phyloP scores from a whole-genome alignment of 768 basidiomycete genomes.

The Paxillus ammoniavirescens region DNA sequence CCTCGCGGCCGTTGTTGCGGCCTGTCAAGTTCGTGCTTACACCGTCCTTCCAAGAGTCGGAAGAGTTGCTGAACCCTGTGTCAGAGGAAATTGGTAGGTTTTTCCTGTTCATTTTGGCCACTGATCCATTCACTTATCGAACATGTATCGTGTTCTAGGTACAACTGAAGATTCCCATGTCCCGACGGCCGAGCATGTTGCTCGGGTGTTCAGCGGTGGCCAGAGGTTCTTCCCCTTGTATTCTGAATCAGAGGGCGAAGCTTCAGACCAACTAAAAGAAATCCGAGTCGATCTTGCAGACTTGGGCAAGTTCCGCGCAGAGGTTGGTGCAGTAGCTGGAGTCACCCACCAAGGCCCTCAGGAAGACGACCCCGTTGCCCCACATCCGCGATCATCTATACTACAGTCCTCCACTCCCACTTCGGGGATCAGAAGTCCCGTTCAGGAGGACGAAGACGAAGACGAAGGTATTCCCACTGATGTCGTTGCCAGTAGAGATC shows the following conservation, averaged over 20 bases:
- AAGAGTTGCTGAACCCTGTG: slow-evolving; percentile 58
- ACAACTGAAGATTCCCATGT: slow-evolving; percentile 53
- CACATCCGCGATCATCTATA: slow-evolving; percentile 53
- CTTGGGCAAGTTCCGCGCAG: slow-evolving; percentile 43
- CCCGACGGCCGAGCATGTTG: slow-evolving; percentile 70
- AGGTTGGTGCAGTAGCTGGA: slow-evolving; percentile 33
- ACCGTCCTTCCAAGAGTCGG: slow-evolving; percentile 52
- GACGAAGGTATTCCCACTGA: background rate
- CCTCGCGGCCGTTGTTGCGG: slow-evolving; percentile 59
- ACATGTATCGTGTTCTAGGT: background rate
- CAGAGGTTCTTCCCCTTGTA: slow-evolving; percentile 16
- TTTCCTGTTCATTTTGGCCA: background rate
- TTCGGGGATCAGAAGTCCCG: slow-evolving; percentile 2
- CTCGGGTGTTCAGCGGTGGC: slow-evolving; percentile 55
- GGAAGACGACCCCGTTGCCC: slow-evolving; percentile 57
- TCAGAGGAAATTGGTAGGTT: slow-evolving; percentile 52
- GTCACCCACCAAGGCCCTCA: background rate
- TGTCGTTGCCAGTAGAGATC: background rate
- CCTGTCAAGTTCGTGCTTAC: slow-evolving; percentile 68
- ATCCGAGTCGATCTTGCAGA: slow-evolving; percentile 74
- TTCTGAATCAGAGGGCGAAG: slow-evolving; percentile 31
- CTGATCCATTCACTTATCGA: slow-evolving; percentile 4
- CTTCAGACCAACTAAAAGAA: slow-evolving; percentile 45
- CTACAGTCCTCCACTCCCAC: slow-evolving; percentile 10
- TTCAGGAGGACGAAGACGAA: slow-evolving; percentile 8